A percentile compares a stretch with the other conserved stretches of the same genome.
Evolutionary conservation across 2,329 filamentous ascomycete species (phyloP).

Genomic region (Grosmannia huntii): DNA sequence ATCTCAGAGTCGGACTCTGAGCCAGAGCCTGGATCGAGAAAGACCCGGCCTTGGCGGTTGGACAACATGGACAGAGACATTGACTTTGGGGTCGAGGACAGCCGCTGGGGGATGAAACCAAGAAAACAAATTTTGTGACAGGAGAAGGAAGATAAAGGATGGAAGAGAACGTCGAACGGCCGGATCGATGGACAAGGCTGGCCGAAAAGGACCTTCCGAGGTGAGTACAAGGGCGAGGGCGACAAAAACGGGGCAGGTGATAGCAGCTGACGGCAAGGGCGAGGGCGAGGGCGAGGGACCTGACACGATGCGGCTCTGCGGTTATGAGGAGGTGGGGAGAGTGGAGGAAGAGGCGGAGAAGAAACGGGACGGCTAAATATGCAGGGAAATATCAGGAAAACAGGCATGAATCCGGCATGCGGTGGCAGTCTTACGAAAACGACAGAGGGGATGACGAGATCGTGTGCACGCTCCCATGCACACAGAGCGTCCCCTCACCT

Average conservation of each 20-base stretch:
- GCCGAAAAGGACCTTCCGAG: neutral
- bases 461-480: neutral
- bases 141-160: neutral
- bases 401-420: too few species aligned
- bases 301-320: too few species aligned
- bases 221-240: neutral
- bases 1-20: conserved; percentile 9
- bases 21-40: neutral
- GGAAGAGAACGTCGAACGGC: neutral
- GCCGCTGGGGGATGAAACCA: too few species aligned
- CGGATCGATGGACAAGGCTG: neutral
- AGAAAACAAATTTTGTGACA: too few species aligned
- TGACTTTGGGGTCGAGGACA: too few species aligned
- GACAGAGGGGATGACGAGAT: neutral
- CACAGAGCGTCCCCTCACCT: neutral
- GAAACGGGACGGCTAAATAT: too few species aligned
- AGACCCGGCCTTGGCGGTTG: neutral
- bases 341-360: too few species aligned
- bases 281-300: neutral
- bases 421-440: too few species aligned
- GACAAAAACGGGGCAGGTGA: neutral
- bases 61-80: too few species aligned
- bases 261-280: too few species aligned
- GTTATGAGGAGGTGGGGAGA: too few species aligned
- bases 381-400: too few species aligned